Base-by-base conservation (phyloP, 148 eudicot genomes). In the Gaultheria prostrata region DNA sequence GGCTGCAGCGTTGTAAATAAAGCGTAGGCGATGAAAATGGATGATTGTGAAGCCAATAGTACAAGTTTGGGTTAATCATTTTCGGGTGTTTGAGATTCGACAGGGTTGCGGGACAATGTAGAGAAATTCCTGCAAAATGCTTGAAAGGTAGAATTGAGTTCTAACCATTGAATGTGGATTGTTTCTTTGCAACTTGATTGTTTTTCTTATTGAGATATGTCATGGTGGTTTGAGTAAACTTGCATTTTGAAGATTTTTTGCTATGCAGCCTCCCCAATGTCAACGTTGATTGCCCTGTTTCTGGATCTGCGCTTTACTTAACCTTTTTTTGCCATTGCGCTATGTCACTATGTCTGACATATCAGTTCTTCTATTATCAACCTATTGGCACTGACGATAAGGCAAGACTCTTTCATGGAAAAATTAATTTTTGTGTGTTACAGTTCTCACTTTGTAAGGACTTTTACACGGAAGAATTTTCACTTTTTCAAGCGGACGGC, bases 1-100 rank as follows among this genome's bases (percentile, higher is more conserved):
- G 87, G 89, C n/a, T n/a, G n/a, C 93, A 91, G 63, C 88, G 84
- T 72, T 86, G 87, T 82, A 88, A 88, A 85, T 88, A 85, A 82
- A 53, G 70, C 80, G 35, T 70, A 85, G 78, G 56, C 46, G 6
- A 12, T 80, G 73, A 53, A 45, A 28, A 81, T 72, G 84, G 14
- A 14, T 74, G 43, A 59, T 39, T 35, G 51, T 5, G 63, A 39
- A 73, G 45, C 54, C 53, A 14, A 53, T 53, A 24, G 48, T 20
- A 71, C 33, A 57, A 33, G 61, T 46, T 53, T 78, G 48, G 46
- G 74, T 13, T 59, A 45, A 11, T 54, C 24, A 28, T 69, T n/a
- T 84, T 53, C 14, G 75, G 85, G 30, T 67, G 63, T 70, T 70
- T 50, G 78, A 53, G 43, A 82, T 51, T 72, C 53, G 50, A 82